Evolutionary conservation across 1,284 basidiomycete genomes (phyloP), one percentile per base, ranked within the genome.

Genomic region (Fomes fomentarius): DNA sequence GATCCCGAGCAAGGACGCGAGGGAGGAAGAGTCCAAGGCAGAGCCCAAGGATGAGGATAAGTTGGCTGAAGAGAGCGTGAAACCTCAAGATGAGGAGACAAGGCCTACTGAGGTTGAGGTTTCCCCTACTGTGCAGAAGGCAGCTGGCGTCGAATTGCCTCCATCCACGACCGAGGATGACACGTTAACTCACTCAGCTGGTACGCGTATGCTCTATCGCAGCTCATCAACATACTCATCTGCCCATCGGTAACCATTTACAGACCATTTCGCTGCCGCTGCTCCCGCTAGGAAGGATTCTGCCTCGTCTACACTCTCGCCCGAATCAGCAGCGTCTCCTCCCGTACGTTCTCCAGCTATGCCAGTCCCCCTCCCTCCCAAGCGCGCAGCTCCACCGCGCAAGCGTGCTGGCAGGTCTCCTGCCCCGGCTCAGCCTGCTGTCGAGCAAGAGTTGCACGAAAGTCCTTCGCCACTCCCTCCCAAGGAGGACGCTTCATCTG

Each of bases 291-390:
- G 31, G 51, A 58, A 62, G 50, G 59, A 63, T 21, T 48, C 63
- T 41, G 50, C 67, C 15, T 63, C 68, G 17, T 58, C 63, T 2
- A 71, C 73, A 6, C 63, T 72, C 22, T 75, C 77, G 3, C 57
- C 70, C 0, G 76, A 77, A 1, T 71, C 76, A 0, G 66, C 69
- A 21, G 62, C 74, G 11, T 51, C 65, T 10, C 48, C 61, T 34
- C 64, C 56, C 4, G 41, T 59, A 0, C 77, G 74, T 35, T 71
- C 71, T 19, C 78, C 84, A 3, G 75, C 82, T 1, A 91, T 91
- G 87, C 89, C 89, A n/a, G 73, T 88, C 4, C 87, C 89, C 14
- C 76, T 78, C n/a, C 84, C 69, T 10, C 89, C 89, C 35, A 81
- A 84, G 41, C 79, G 89, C 5, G 78, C 85, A 15, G 85, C 74